These are phyloP conservation scores for Cytospora leucostoma DNA, from an alignment of 2,329 filamentous ascomycete genomes.

Conservation along the genomic window DNA sequence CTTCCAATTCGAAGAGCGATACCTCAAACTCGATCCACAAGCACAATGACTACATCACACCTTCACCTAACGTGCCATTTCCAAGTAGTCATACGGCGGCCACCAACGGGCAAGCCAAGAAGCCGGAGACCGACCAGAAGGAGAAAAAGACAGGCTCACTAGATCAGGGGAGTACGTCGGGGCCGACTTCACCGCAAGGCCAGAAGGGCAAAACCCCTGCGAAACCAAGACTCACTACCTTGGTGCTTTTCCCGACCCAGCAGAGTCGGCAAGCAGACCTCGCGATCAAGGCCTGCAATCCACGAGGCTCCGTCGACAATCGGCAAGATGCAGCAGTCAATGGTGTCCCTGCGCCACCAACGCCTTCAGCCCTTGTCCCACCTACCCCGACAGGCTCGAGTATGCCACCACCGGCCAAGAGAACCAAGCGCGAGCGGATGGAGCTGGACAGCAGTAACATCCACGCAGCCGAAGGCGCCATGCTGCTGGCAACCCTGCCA, in stretches of 20 bases:
- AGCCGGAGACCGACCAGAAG: conserved; percentile 39
- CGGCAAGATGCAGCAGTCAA: conserved; percentile 36
- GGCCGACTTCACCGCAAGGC: conserved; percentile 51
- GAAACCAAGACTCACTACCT: conserved; percentile 70
- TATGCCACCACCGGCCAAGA: conserved; percentile 63
- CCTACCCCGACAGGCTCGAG: conserved; percentile 62
- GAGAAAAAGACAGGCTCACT: conserved; percentile 45
- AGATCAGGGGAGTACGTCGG: conserved; percentile 62
- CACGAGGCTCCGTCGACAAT: conserved; percentile 48
- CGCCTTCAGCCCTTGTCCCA: conserved; percentile 61
- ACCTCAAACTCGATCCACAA: conserved; percentile 86
- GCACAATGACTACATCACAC: conserved; percentile 85
- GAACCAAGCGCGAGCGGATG: conserved; percentile 69
- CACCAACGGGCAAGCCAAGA: conserved; percentile 31
- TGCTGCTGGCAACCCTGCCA: conserved; percentile 72
- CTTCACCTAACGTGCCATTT: conserved; percentile 80
- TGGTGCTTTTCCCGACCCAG: conserved; percentile 82
- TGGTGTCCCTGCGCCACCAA: conserved; percentile 64
- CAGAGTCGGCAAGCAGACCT: conserved; percentile 76
- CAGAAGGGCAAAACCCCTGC: conserved; percentile 47
- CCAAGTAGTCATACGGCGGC: conserved; percentile 53
- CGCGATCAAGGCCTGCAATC: conserved; percentile 72
- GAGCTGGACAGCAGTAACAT: conserved; percentile 75
- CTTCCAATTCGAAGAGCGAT: conserved; percentile 59
- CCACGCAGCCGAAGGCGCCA: conserved; percentile 72